These are phyloP conservation scores for Ceratocystis diversiconidia DNA, from an alignment of 2,329 filamentous ascomycete genomes.

Conservation along the genomic window DNA sequence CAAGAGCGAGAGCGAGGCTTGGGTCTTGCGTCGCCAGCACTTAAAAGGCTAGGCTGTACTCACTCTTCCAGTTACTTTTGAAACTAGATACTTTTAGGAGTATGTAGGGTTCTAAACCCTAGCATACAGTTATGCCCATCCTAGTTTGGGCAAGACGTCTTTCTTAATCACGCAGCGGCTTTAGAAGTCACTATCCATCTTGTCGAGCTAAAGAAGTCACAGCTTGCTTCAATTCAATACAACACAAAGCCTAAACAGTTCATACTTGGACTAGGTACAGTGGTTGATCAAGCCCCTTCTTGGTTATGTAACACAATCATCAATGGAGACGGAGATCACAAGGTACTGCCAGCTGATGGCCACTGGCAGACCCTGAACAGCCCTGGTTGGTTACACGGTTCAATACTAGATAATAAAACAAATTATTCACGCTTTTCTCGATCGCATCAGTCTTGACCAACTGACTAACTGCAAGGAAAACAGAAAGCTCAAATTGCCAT, in stretches of 20 bases:
- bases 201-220: too few species aligned
- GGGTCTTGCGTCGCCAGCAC: not conserved
- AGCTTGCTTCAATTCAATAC: too few species aligned
- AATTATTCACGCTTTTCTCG: too few species aligned
- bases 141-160: not conserved
- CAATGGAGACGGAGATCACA: too few species aligned
- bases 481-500: not conserved
- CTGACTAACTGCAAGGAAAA: not conserved
- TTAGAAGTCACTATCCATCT: too few species aligned
- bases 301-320: not conserved
- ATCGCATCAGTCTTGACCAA: not conserved
- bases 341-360: not conserved
- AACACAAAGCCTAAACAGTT: too few species aligned
- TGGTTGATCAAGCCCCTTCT: not conserved
- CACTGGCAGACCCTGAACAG: not conserved
- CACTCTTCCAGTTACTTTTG: not conserved
- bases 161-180: not conserved
- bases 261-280: too few species aligned
- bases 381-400: not conserved
- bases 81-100: too few species aligned
- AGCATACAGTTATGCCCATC: too few species aligned
- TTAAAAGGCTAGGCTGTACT: not conserved
- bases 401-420: too few species aligned
- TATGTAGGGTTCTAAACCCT: not conserved
- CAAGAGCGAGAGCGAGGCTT: not conserved